Evolutionary conservation across 225 moss, liverwort and hornwort genomes (phyloP).

Genomic region (Sphagnum tenellum): DNA sequence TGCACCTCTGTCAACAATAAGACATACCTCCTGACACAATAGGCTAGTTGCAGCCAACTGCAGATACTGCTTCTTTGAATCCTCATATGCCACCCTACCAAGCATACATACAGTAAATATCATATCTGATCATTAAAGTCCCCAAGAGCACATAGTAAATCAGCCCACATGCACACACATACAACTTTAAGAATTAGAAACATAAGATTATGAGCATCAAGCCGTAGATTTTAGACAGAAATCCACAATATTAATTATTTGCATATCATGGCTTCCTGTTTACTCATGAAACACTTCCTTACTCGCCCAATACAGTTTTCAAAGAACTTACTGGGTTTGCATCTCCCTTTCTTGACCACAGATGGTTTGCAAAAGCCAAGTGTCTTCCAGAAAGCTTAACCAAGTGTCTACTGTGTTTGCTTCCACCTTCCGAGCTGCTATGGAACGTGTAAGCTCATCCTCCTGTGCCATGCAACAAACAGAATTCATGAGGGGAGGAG

Average conservation of each 20-base stretch:
- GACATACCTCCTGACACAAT: slow-evolving; percentile 24
- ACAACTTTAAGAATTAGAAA: too few relatives aligned
- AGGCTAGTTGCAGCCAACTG: slow-evolving; percentile 33
- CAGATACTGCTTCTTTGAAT: slow-evolving; percentile 33
- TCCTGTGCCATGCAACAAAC: slow-evolving; percentile 18
- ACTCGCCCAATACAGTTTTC: too few relatives aligned
- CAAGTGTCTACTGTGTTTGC: slow-evolving; percentile 19
- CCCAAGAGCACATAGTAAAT: too few relatives aligned
- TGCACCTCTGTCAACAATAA: background rate
- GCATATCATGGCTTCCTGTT: too few relatives aligned
- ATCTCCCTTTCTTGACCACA: slow-evolving; percentile 18
- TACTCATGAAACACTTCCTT: too few relatives aligned
- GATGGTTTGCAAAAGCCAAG: slow-evolving; percentile 33
- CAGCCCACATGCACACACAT: too few relatives aligned
- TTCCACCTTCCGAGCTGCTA: slow-evolving; percentile 23
- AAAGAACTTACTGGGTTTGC: slow-evolving; percentile 22
- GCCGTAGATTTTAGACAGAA: too few relatives aligned
- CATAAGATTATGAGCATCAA: too few relatives aligned
- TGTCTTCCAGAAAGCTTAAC: slow-evolving; percentile 38
- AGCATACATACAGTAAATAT: too few relatives aligned
- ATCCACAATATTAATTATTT: too few relatives aligned
- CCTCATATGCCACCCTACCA: slow-evolving; percentile 30
- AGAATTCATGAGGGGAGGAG: background rate
- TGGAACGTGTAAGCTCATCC: slow-evolving; percentile 24
- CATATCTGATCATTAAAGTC: too few relatives aligned